Evolutionary conservation across 202 grass and related monocot species (phyloP), one percentile per base, ranked within the genome.

Genomic region (Cymbopogon flexuosus): DNA sequence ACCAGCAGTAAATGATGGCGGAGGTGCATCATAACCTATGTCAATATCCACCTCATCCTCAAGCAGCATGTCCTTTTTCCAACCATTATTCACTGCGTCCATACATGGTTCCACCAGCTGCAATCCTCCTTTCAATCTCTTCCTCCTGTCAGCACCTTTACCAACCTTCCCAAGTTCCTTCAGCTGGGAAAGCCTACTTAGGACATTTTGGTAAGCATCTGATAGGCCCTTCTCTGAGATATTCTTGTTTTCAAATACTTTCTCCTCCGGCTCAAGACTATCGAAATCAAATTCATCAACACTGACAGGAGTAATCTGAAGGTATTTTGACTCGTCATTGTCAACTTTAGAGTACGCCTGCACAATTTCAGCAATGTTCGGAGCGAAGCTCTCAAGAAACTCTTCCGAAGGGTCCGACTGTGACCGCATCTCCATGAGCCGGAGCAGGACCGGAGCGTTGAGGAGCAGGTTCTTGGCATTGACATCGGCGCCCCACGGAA

Each of bases 401-500:
- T 12, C 65, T 37, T 88, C 82, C 5, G 71, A 83, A 2, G 64
- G 79, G 12, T 84, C 68, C 0, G 87, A 86, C 30, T 88, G 84
- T 3, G 94, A 84, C 42, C 69, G 84, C 79, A 88, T 87, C 85
- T 90, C 85, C 94, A 97, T 93, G 73, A 97, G 84, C 27, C 85
- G 67, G 34, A 97, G 88, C 52, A 97, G 62, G 62, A 93, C 29
- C 1, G 85, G 89, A 2, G 89, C 87, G 39, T 89, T 97, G n/a
- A 86, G 84, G 11, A 86, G 76, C 5, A 97, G 80, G 70, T 97
- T 97, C 35, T 79, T 89, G 16, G 81, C 71, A 18, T 90, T 93
- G 70, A 97, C 87, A 47, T 97, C 94, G n/a, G 73, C 70, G 0
- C 94, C 91, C 94, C 94, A 93, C 0, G 94, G 91, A 41, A 97